Evolutionary conservation across 148 eudicot genomes (phyloP).

Genomic region (Dianthus caryophyllus): DNA sequence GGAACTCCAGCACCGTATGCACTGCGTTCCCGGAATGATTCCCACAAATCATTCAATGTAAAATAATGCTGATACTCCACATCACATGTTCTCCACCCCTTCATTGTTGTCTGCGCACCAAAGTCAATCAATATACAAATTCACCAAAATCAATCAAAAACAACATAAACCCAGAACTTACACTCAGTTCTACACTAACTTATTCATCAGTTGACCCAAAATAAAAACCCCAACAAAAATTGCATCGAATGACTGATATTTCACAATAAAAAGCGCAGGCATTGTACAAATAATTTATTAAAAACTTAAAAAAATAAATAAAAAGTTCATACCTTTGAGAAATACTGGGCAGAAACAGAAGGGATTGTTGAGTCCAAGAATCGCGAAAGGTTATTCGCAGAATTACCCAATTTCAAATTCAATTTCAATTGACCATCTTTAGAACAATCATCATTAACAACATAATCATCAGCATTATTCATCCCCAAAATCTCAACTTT

Average conservation of each 20-base stretch:
- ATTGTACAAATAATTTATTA: too few relatives aligned
- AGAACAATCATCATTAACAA: background rate
- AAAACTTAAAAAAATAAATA: too few relatives aligned
- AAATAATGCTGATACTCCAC: constrained; percentile 33
- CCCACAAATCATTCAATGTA: constrained; percentile 35
- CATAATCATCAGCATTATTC: background rate
- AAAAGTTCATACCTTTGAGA: constrained; percentile 25
- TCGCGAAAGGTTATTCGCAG: constrained; percentile 13
- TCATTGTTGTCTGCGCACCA: constrained; percentile 32
- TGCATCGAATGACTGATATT: too few relatives aligned
- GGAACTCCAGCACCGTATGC: constrained; percentile 43
- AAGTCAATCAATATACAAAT: background rate
- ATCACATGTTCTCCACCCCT: constrained; percentile 30
- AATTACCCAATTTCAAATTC: constrained; percentile 8
- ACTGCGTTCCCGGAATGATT: constrained; percentile 34
- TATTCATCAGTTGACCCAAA: background rate
- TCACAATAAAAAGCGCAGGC: too few relatives aligned
- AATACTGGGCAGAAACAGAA: constrained; percentile 26
- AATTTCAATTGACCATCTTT: constrained; percentile 4
- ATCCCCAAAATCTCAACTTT: constrained; percentile 12
- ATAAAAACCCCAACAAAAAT: too few relatives aligned
- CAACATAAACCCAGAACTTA: background rate
- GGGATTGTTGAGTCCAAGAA: constrained; percentile 20
- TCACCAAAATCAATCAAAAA: background rate
- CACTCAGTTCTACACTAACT: background rate